phyloP scores from a whole-genome alignment of 345 rosid genomes.

The Ricinus communis region DNA sequence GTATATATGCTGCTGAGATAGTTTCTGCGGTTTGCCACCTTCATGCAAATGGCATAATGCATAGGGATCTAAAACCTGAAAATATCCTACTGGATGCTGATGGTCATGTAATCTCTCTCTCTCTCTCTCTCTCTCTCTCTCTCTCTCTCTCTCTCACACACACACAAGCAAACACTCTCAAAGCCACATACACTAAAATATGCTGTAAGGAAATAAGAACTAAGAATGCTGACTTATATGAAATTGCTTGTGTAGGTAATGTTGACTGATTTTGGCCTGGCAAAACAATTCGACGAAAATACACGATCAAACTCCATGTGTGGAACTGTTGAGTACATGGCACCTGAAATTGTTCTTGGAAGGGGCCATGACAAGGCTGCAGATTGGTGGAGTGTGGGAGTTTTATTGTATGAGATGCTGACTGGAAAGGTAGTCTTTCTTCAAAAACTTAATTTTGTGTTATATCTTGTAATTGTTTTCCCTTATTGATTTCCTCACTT shows the following conservation, averaged over 20 bases:
- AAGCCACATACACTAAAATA: background rate
- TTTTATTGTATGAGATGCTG: conserved; percentile 88
- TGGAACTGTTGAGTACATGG: conserved; percentile 94
- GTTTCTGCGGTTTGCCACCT: conserved; percentile 90
- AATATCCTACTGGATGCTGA: conserved; percentile 81
- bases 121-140: conserved; percentile 15
- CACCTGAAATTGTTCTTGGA: conserved; percentile 88
- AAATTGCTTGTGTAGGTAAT: conserved; percentile 46
- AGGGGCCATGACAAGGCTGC: conserved; percentile 94
- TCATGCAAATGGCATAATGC: conserved; percentile 95
- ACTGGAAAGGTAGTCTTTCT: conserved; percentile 64
- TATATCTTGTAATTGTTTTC: background rate
- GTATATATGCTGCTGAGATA: conserved; percentile 86
- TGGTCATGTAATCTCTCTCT: conserved; percentile 64
- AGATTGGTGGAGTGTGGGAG: conserved; percentile 98
- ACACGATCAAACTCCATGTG: conserved; percentile 87
- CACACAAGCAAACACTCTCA: background rate
- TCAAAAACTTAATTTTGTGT: background rate
- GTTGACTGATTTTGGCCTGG: conserved; percentile 91
- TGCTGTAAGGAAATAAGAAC: background rate
- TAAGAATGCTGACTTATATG: conserved; percentile 3
- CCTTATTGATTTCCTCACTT: background rate
- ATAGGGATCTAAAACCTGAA: conserved; percentile 97
- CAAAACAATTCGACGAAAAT: conserved; percentile 81
- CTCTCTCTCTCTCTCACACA: conserved; percentile 1